Evolutionary conservation across 768 basidiomycete species (phyloP), one percentile per base, ranked within the genome.

Genomic region (Rossbeevera mucosa): DNA sequence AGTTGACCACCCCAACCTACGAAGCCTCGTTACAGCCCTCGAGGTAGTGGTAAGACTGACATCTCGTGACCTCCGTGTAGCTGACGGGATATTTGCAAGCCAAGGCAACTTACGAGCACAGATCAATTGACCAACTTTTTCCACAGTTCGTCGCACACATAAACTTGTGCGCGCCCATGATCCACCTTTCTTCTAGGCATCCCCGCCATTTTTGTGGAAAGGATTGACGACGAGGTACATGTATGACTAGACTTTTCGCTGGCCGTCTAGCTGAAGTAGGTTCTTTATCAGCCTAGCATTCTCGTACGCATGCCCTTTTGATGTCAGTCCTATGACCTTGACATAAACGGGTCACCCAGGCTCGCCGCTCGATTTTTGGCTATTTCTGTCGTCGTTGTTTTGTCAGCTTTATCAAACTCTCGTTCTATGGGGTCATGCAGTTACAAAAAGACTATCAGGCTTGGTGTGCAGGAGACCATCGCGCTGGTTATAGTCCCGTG

Each of bases 321-420:
- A 59, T 61, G 20, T 13, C 22, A 5, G 25, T 18, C 24, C 41
- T 47, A n/a, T 26, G 11, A 22, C 24, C 25, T 36, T 51, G 11
- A 52, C 29, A 33, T 38, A 29, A 38, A n/a, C n/a, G n/a, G 20
- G 41, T 46, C 43, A 31, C 30, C 29, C 48, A 91, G 90, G 75
- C 74, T 48, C 82, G 86, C 24, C 82, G 87, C 18, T 92, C 91
- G 2, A 69, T 88, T 20, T 88, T 91, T 65, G 91, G 89, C 2
- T 88, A 82, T 60, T 92, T 91, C 62, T 83, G 80, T 58, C 85
- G 90, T 44, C 78, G 91, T 36, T 90, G 86, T 63, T 84, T 78
- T 54, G 76, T 89, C 45, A 84, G 79, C 59, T 91, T 85, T 67
- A 63, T 79, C 59, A 91, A 91, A 63, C 72, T 93, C 3, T 88